Evolutionary conservation across 192 early-diverging fungal species (phyloP).

Genomic region (Coemansia sp.): DNA sequence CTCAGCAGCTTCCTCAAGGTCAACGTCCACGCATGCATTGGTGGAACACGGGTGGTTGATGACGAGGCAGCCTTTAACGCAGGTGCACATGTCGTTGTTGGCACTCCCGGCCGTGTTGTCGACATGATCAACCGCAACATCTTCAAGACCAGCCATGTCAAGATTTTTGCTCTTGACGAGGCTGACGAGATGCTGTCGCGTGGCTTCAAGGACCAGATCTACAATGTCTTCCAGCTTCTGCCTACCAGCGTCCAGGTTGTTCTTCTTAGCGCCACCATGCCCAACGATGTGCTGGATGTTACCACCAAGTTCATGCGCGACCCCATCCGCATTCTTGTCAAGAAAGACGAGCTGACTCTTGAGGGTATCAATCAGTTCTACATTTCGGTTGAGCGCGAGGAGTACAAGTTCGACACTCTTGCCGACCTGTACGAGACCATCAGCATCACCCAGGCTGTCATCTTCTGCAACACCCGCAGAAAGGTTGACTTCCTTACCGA

Average conservation of each 20-base stretch:
- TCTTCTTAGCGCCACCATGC: slow-evolving; percentile 96
- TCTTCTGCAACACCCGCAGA: slow-evolving; percentile 99
- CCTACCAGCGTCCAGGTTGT: slow-evolving; percentile 92
- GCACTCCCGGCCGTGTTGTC: slow-evolving; percentile 97
- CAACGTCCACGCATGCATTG: slow-evolving; percentile 95
- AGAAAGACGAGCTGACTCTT: slow-evolving; percentile 93
- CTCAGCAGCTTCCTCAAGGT: slow-evolving; percentile 96
- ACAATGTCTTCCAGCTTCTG: slow-evolving; percentile 93
- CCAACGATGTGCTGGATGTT: slow-evolving; percentile 90
- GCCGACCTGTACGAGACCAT: slow-evolving; percentile 98
- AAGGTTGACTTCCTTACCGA: slow-evolving; percentile 99
- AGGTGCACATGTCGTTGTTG: slow-evolving; percentile 93
- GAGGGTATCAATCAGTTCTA: slow-evolving; percentile 98
- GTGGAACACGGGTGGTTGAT: slow-evolving; percentile 92
- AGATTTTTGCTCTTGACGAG: slow-evolving; percentile 99
- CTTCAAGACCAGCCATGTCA: slow-evolving; percentile 81
- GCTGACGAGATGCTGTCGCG: slow-evolving; percentile 99
- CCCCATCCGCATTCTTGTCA: slow-evolving; percentile 98
- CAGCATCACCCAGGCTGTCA: slow-evolving; percentile 98
- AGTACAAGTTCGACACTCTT: slow-evolving; percentile 99
- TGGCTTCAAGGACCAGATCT: slow-evolving; percentile 99
- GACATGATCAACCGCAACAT: slow-evolving; percentile 97
- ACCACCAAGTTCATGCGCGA: slow-evolving; percentile 98
- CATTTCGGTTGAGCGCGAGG: slow-evolving; percentile 97
- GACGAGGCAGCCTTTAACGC: slow-evolving; percentile 77